A percentile compares a stretch with the other conserved stretches of the same genome.
Evolutionary conservation across 305 asterid species (phyloP).

Genomic region (Fraxinus platypoda): DNA sequence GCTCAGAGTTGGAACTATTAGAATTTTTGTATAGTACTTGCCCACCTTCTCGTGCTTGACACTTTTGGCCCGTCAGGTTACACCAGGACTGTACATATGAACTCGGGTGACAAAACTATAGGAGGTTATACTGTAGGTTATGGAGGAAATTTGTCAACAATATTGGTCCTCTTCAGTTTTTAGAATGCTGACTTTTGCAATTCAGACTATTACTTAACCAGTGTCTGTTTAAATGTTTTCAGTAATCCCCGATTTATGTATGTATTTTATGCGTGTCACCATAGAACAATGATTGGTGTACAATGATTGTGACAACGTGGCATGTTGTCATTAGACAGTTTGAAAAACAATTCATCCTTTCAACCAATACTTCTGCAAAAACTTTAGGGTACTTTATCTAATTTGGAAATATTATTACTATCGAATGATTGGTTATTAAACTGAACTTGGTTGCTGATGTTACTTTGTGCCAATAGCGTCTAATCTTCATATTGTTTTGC

Average conservation of each 20-base stretch:
- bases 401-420: neutral
- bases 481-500: neutral
- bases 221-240: conserved; percentile 23
- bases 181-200: conserved; percentile 31
- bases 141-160: conserved; percentile 36
- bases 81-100: conserved; percentile 53
- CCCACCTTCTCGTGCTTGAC: conserved; percentile 19
- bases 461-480: neutral
- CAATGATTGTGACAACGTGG: no score
- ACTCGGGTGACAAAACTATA: conserved; percentile 39
- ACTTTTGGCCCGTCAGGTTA: conserved; percentile 19
- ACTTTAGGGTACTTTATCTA: neutral
- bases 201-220: conserved; percentile 33
- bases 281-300: no score
- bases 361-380: no score
- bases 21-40: conserved; percentile 17
- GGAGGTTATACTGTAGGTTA: conserved; percentile 29
- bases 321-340: no score
- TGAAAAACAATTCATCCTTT: no score
- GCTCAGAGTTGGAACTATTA: conserved; percentile 19
- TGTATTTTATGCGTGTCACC: neutral
- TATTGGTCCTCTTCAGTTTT: conserved; percentile 27
- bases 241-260: conserved; percentile 17
- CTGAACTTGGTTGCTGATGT: neutral
- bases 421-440: neutral